Base-by-base conservation (phyloP, 805 yeast species). In the Suhomyces pyralidae region DNA sequence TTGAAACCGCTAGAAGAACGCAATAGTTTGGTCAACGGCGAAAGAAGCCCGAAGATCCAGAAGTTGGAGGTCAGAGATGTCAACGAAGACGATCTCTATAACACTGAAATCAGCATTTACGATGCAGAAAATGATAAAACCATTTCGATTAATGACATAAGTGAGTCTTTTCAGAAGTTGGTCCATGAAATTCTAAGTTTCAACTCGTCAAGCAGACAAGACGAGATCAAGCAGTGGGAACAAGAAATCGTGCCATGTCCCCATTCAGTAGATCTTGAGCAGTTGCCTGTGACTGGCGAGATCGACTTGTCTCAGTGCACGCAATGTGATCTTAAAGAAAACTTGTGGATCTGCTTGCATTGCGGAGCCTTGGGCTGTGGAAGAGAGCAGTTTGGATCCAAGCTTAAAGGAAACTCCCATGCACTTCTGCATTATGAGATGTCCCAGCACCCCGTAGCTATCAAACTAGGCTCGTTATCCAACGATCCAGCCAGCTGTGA, bases 351-450 rank as follows among this genome's bases (percentile, higher is more conserved):
- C 15, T 94, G 99, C 73, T 70, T 94, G 45, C 81, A 81, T 47
- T 94, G 99, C 78, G 99, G 99, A 1, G 72, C 80, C n/a, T 61
- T 91, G 9, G 97, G 97, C 4, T 94, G 99, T 71, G 99, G 99
- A 5, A 77, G 99, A 58, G 84, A 85, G 30, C 99, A 94, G 68
- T 90, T 88, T 64, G 99, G 98, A 34, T 93, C 96, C 22, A 82
- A 88, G 10, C 55, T 74, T 34, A 86, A 91, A n/a, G 99, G 99
- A 5, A 83, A 93, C 64, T 85, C 96, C 0, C 99, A 94, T 67
- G 98, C 96, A 0, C 71, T 93, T 54, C 65, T 69, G 0, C 99
- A 94, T 69, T 85, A 67, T 62, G 81, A 85, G 38, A 49, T 63
- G 10, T 58, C 81, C 0, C 76, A 74, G 0, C 99, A 94, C 69